Conservation (phyloP, 2,329 filamentous ascomycete genomes). For the Venturia carpophila region DNA sequence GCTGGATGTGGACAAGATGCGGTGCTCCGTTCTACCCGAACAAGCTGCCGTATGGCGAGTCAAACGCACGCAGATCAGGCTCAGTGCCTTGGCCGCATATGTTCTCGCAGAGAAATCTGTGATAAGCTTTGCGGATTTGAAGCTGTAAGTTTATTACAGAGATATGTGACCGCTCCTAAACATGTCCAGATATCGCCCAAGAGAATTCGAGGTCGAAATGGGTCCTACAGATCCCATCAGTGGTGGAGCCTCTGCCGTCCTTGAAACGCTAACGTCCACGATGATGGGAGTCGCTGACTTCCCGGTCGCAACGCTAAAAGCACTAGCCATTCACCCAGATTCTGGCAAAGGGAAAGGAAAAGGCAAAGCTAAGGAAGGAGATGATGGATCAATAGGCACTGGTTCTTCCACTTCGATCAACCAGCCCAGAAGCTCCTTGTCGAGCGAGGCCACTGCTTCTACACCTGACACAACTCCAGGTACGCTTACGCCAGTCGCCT, state of each 20-base stretch:
- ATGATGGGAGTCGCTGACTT: conserved; percentile 75
- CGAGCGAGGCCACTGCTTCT: conserved; percentile 1
- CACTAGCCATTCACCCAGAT: conserved; percentile 39
- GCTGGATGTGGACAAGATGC: conserved; percentile 56
- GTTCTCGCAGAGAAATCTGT: conserved; percentile 17
- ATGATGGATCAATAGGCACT: conserved; percentile 4
- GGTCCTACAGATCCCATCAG: conserved; percentile 35
- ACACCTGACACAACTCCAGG: background rate
- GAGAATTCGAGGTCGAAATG: conserved; percentile 34
- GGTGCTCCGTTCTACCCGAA: conserved; percentile 61
- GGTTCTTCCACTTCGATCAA: conserved; percentile 20
- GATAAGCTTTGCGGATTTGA: conserved; percentile 18
- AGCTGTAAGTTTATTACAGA: conserved; percentile 15
- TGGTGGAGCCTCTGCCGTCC: conserved; percentile 60
- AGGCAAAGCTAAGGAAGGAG: conserved; percentile 9
- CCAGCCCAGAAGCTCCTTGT: conserved; percentile 21
- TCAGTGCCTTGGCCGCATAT: conserved; percentile 20
- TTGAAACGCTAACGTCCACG: conserved; percentile 76
- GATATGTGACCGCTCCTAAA: background rate
- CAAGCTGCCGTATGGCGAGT: conserved; percentile 60
- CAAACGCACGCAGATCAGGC: conserved; percentile 19
- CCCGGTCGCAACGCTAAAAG: conserved; percentile 47
- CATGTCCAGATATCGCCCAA: conserved; percentile 28
- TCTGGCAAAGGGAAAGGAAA: conserved; percentile 23
- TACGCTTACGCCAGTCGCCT: background rate